Evolutionary conservation across 768 basidiomycete species (phyloP), one percentile per base, ranked within the genome.

Genomic region (Filobasidium wieringae): DNA sequence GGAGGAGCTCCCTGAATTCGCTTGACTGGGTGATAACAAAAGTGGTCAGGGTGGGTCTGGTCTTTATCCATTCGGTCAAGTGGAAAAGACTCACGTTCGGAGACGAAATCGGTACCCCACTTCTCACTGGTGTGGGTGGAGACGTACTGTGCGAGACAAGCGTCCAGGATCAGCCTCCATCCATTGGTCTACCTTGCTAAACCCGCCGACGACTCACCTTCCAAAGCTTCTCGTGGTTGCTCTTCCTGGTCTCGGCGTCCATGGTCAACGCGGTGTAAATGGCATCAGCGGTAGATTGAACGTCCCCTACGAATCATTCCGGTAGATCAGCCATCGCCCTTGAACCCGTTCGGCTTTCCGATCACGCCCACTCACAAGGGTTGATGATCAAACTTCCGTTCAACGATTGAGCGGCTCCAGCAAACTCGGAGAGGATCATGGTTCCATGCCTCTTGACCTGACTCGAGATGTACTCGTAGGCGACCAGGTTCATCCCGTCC

Each of bases 401-500:
- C 61, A 99, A 76, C 63, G 84, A 87, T 76, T 96, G 92, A 15
- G 90, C 92, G 9, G 95, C 95, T 29, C 95, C 95, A 3, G 95
- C 93, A 64, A 99, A 97, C 73, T 99, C 95, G 66, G 91, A 95
- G 12, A 99, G 80, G 72, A 99, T 95, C 86, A 99, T 89, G 17
- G 87, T 87, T 39, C 95, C 95, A 70, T 96, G 89, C 12, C 86
- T 81, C 37, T 85, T 82, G 67, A 89, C 84, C 69, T 97, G 95
- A 65, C 88, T 91, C 0, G 92, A 90, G 65, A 97, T 85, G 73
- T 97, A 99, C 74, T 99, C 95, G 76, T 97, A 99, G 11, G 92
- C 93, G 43, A 97, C 93, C 68, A 99, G 78, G 76, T 99, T 99
- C 95, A 99, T 99, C 51, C 95, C 95, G 69, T 99, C 95, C 52